Percentiles rank a stretch among this genome's conserved stretches.
Conservation (phyloP, 495 filamentous ascomycete species). For the Parmelia sp. region DNA sequence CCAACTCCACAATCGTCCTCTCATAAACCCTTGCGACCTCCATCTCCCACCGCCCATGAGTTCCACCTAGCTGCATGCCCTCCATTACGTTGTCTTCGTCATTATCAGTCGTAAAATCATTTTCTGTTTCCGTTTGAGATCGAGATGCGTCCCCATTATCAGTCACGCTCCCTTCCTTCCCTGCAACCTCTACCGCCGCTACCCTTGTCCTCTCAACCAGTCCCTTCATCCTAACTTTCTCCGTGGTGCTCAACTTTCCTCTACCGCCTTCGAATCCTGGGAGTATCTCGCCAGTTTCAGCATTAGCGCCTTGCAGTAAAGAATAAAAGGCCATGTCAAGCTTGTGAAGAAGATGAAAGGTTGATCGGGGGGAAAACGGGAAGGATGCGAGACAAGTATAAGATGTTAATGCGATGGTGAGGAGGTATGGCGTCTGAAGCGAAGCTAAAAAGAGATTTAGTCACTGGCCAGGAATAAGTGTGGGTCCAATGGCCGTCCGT, state of each 20-base stretch:
- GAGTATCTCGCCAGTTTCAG: conserved; percentile 55
- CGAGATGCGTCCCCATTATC: conserved; percentile 31
- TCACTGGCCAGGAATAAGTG: conserved; percentile 9
- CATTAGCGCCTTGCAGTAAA: conserved; percentile 59
- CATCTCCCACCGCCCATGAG: conserved; percentile 50
- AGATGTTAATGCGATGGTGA: conserved; percentile 65
- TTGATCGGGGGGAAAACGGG: conserved; percentile 55
- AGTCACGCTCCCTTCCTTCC: conserved; percentile 31
- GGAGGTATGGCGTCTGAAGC: conserved; percentile 76
- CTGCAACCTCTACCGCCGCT: conserved; percentile 57
- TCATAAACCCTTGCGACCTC: conserved; percentile 73
- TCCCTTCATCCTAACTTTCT: conserved; percentile 78
- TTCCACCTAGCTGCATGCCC: conserved; percentile 35
- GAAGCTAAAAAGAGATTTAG: conserved; percentile 46
- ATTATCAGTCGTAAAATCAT: conserved; percentile 32
- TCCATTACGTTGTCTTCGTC: conserved; percentile 34
- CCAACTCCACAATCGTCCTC: conserved; percentile 49
- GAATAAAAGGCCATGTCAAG: conserved; percentile 71
- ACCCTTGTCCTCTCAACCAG: conserved; percentile 65
- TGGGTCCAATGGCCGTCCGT: conserved; percentile 30
- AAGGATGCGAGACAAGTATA: conserved; percentile 60
- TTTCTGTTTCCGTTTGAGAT: conserved; percentile 30
- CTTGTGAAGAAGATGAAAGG: conserved; percentile 64
- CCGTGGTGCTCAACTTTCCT: conserved; percentile 53
- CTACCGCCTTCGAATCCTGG: conserved; percentile 54